phyloP scores from a whole-genome alignment of 495 filamentous ascomycete species.

The Xylaria intraflava region DNA sequence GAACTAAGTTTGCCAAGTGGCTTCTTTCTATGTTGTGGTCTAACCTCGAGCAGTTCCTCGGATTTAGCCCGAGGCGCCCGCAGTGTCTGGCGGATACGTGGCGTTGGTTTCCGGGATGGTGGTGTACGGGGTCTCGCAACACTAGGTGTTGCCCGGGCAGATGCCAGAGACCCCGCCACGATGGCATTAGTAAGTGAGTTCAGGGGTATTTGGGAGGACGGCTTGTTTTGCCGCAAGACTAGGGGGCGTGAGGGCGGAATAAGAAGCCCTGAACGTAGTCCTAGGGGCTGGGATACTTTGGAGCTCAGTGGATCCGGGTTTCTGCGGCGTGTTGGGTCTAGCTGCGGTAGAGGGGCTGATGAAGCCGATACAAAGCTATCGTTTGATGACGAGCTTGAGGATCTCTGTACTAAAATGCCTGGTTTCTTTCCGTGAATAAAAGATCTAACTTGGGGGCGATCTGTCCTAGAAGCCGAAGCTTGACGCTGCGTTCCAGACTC shows the following conservation, averaged over 20 bases:
- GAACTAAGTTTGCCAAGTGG: constrained; percentile 27
- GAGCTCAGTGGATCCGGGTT: constrained; percentile 12
- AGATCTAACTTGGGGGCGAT: not conserved
- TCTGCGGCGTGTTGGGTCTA: constrained; percentile 19
- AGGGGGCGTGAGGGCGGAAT: constrained; percentile 11
- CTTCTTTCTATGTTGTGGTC: constrained; percentile 40
- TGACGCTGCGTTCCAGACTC: not conserved
- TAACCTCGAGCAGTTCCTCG: constrained; percentile 40
- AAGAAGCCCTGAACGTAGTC: constrained; percentile 9
- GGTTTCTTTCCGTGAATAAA: not conserved
- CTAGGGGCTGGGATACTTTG: constrained; percentile 2
- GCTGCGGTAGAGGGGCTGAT: constrained; percentile 28
- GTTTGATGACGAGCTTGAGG: constrained; percentile 34
- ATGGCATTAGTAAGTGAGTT: constrained; percentile 63
- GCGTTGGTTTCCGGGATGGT: constrained; percentile 26
- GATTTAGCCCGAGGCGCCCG: constrained; percentile 55
- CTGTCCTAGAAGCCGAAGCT: not conserved
- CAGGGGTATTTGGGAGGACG: constrained; percentile 27
- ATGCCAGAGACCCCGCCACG: constrained; percentile 75
- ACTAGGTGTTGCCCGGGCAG: constrained; percentile 42
- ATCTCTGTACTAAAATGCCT: not conserved
- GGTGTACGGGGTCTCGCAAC: constrained; percentile 23
- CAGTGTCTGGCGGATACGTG: constrained; percentile 63
- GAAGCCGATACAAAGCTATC: constrained; percentile 46
- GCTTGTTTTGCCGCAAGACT: not conserved